phyloP scores from a whole-genome alignment of 768 basidiomycete species.

The Boletus speciosus region DNA sequence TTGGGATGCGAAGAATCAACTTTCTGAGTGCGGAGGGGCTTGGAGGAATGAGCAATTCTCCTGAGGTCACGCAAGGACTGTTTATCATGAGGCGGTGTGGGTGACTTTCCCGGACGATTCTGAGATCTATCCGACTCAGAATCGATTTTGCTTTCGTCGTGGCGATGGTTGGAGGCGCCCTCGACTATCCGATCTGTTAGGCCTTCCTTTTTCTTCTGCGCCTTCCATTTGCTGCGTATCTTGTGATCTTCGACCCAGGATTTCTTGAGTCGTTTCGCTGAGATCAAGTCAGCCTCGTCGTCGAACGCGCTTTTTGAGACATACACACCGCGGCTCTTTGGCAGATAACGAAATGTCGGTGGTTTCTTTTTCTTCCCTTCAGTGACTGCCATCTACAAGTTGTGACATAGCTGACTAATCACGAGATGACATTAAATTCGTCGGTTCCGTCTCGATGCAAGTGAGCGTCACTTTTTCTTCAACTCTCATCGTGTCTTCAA shows the following conservation, averaged over 20 bases:
- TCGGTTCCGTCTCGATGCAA: slow-evolving; percentile 3
- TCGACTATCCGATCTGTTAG: slow-evolving; percentile 16
- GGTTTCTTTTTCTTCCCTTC: slow-evolving; percentile 45
- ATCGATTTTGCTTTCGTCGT: not conserved
- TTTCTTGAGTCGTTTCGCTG: slow-evolving; percentile 79
- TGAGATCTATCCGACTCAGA: not conserved
- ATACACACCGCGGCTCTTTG: slow-evolving; percentile 54
- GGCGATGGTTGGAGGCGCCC: not conserved
- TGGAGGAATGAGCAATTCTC: slow-evolving; percentile 57
- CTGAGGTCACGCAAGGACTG: slow-evolving; percentile 56
- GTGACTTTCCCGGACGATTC: slow-evolving; percentile 1
- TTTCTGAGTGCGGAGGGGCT: slow-evolving; percentile 57
- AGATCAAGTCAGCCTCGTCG: slow-evolving; percentile 3
- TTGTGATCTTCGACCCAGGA: slow-evolving; percentile 76
- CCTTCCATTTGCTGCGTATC: slow-evolving; percentile 75
- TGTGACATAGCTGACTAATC: slow-evolving; percentile 25
- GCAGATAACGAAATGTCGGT: slow-evolving; percentile 68
- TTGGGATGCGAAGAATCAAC: slow-evolving; percentile 38
- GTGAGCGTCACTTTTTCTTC: slow-evolving; percentile 14
- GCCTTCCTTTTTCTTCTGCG: slow-evolving; percentile 56
- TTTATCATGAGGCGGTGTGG: slow-evolving; percentile 6
- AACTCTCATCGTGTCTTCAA: slow-evolving; percentile 31
- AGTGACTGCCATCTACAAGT: slow-evolving; percentile 1
- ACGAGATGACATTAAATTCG: slow-evolving; percentile 22
- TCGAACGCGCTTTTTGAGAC: not conserved